Evolutionary conservation across 1,284 basidiomycete genomes (phyloP), one percentile per base, ranked within the genome.

Genomic region (Cryptococcus jaspeensis): DNA sequence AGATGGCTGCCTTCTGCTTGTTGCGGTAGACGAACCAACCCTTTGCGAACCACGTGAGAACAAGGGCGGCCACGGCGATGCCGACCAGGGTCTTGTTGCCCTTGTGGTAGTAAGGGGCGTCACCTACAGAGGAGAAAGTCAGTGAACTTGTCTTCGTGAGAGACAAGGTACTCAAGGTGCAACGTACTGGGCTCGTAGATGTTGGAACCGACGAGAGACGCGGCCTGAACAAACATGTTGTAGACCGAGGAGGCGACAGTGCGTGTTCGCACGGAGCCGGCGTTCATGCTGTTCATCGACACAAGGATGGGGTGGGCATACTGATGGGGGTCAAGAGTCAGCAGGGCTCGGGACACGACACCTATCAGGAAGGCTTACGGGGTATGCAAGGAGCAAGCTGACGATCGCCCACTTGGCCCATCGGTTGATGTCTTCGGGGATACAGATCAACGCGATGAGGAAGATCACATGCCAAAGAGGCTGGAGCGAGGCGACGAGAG

Each of bases 171-270:
- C 5, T 5, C 28, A 32, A 4, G 28, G 15, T 23, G 2, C 4
- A 5, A 56, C 52, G 47, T 38, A 58, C 61, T 47, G 8, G 66
- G 53, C 53, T 71, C 67, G 56, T 74, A 74, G 37, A 74, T 51
- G 53, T 74, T 73, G 35, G 60, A 58, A 2, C 66, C 65, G 22
- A 71, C 56, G 18, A 74, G 57, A 4, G 63, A 60, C 1, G 61
- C 58, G 11, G 64, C 61, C 53, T 74, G 72, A 5, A 73, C 72
- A 18, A 62, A 56, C 67, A 73, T 73, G 64, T 74, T 74, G 62
- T 74, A 73, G 4, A 73, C 46, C 0, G 66, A 66, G 40, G 61
- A 63, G 0, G 71, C 66, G 8, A 74, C 70, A 2, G 72, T 73
- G 37, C 72, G 59, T 0, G 71, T 74, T 13, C 72, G 64, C 1